A percentile compares a stretch with the other conserved stretches of the same genome.
phyloP scores from a whole-genome alignment of 2,329 filamentous ascomycete genomes.

The Drechslerella coelobrocha region DNA sequence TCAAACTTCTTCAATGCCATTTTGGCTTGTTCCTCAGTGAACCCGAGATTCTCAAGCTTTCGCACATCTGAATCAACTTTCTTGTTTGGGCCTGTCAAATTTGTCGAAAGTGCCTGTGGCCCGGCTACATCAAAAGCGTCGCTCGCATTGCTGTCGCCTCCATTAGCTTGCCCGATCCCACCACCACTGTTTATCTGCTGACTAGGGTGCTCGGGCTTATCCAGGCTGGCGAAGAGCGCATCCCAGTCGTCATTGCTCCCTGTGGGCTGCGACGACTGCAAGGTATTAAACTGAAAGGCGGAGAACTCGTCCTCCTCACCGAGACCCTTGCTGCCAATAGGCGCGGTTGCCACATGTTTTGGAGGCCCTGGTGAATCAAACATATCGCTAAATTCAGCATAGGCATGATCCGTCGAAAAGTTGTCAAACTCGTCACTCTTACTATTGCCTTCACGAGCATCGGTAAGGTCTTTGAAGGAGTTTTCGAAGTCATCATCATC shows the following conservation, averaged over 20 bases:
- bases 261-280: conserved; percentile 57
- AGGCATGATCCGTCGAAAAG: conserved; percentile 65
- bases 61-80: conserved; percentile 87
- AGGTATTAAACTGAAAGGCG: conserved; percentile 62
- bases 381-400: conserved; percentile 80
- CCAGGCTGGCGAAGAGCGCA: conserved; percentile 74
- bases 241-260: conserved; percentile 80
- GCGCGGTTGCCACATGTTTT: conserved; percentile 53
- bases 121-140: conserved; percentile 25
- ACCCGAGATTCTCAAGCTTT: conserved; percentile 88
- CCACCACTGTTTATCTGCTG: conserved; percentile 59
- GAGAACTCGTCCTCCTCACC: conserved; percentile 61
- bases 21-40: conserved; percentile 74
- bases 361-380: conserved; percentile 70
- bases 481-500: conserved; percentile 74
- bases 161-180: conserved; percentile 52
- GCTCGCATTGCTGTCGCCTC: conserved; percentile 50
- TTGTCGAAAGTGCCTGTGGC: conserved; percentile 11
- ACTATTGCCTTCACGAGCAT: conserved; percentile 75
- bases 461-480: conserved; percentile 81
- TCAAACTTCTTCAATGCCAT: conserved; percentile 89
- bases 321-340: conserved; percentile 53
- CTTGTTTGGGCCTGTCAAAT: conserved; percentile 51
- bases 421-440: conserved; percentile 72
- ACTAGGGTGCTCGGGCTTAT: conserved; percentile 66